These are phyloP conservation scores for Coemansia sp. DNA, from an alignment of 192 early-diverging fungal genomes.

Conservation along the genomic window DNA sequence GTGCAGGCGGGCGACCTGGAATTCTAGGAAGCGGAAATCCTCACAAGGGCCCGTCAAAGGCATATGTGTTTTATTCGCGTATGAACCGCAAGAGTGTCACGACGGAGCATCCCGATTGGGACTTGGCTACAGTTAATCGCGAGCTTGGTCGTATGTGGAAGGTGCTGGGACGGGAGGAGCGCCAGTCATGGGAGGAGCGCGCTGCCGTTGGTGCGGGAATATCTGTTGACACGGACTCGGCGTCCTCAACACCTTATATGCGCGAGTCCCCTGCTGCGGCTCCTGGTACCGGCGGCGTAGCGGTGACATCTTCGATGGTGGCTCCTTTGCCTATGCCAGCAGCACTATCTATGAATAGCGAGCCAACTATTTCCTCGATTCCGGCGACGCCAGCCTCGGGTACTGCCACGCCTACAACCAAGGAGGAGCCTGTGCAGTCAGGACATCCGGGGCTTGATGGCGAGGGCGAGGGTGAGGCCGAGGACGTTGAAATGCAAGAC, in stretches of 20 bases:
- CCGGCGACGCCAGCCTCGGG: constrained; percentile 36
- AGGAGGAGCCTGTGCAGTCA: constrained; percentile 9
- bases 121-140: constrained; percentile 49
- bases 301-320: constrained; percentile 2
- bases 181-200: constrained; percentile 44
- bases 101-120: constrained; percentile 43
- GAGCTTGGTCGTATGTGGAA: constrained; percentile 56
- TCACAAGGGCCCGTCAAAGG: constrained; percentile 54
- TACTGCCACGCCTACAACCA: constrained; percentile 28
- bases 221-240: constrained; percentile 12
- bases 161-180: constrained; percentile 33
- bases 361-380: constrained; percentile 21
- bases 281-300: background rate
- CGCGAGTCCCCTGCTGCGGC: constrained; percentile 22
- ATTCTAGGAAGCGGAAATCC: constrained; percentile 23
- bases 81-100: constrained; percentile 40
- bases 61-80: constrained; percentile 50
- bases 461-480: constrained; percentile 45
- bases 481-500: constrained; percentile 53
- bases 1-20: constrained; percentile 14
- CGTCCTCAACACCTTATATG: constrained; percentile 18
- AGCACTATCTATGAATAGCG: constrained; percentile 19
- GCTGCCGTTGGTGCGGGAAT: constrained; percentile 18
- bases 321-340: constrained; percentile 25
- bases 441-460: constrained; percentile 8